phyloP scores from a whole-genome alignment of 2,329 filamentous ascomycete genomes.

The Orbilia brochopaga region DNA sequence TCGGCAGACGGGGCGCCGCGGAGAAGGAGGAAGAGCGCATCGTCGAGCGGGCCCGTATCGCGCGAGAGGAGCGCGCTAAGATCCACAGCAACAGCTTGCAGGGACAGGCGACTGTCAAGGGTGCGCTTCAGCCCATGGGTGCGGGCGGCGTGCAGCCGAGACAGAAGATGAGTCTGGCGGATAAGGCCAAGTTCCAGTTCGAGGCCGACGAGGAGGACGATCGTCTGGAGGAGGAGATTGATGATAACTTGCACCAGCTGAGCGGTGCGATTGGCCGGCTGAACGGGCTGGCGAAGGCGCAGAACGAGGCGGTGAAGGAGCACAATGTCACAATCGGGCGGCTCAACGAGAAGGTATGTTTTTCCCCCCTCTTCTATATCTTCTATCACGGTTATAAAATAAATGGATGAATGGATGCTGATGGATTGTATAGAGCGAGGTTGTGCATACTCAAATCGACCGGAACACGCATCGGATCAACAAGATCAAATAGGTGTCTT shows the following conservation, averaged over 20 bases:
- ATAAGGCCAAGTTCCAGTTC: slow-evolving; percentile 76
- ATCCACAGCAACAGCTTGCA: slow-evolving; percentile 64
- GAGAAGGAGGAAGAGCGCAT: slow-evolving; percentile 71
- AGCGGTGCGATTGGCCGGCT: slow-evolving; percentile 70
- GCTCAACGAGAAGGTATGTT: slow-evolving; percentile 75
- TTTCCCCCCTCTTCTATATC: slow-evolving; percentile 10
- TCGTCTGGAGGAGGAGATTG: slow-evolving; percentile 74
- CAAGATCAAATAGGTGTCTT: slow-evolving; percentile 62
- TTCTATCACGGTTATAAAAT: neutral
- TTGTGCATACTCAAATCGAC: slow-evolving; percentile 78
- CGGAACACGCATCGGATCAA: slow-evolving; percentile 77
- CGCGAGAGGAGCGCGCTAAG: slow-evolving; percentile 70
- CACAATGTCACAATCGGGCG: slow-evolving; percentile 80
- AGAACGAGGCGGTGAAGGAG: slow-evolving; percentile 74
- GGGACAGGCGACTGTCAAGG: slow-evolving; percentile 65
- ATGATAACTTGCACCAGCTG: slow-evolving; percentile 68
- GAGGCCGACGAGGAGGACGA: slow-evolving; percentile 76
- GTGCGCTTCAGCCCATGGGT: slow-evolving; percentile 59
- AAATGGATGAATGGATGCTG: slow-evolving; percentile 9
- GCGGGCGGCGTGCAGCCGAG: slow-evolving; percentile 9
- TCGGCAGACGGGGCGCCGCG: slow-evolving; percentile 74
- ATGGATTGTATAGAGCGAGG: slow-evolving; percentile 69
- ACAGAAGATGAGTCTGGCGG: slow-evolving; percentile 63
- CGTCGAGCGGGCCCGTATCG: slow-evolving; percentile 71
- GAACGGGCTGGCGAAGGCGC: slow-evolving; percentile 75